Percentiles rank a stretch among this genome's conserved stretches.
These are phyloP conservation scores for Termitomyces eurrhizus DNA, from an alignment of 768 basidiomycete genomes.

Conservation along the genomic window DNA sequence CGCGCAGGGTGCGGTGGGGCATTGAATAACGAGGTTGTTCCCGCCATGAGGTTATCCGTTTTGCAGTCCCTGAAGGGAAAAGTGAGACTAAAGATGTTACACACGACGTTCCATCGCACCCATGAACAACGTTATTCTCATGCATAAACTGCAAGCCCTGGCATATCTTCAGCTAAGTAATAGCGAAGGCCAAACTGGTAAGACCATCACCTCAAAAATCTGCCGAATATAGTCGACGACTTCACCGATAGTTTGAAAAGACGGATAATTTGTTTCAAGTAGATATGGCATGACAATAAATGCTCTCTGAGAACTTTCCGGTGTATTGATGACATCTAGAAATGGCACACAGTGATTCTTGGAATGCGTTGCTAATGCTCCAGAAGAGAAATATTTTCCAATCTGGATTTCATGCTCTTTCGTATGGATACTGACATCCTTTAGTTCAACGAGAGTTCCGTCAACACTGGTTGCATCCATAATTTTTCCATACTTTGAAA, in stretches of 20 bases:
- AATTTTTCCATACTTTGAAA: neutral
- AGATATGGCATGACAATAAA: constrained; percentile 26
- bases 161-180: neutral
- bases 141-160: neutral
- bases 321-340: constrained; percentile 14
- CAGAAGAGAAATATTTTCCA: constrained; percentile 16
- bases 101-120: neutral
- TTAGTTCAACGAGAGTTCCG: constrained; percentile 23
- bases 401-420: constrained; percentile 27
- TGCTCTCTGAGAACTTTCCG: constrained; percentile 9
- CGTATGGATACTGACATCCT: constrained; percentile 8
- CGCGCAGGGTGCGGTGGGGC: neutral
- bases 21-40: neutral
- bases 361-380: constrained; percentile 11
- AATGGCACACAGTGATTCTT: constrained; percentile 31
- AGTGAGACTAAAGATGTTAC: neutral
- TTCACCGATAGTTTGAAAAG: constrained; percentile 1
- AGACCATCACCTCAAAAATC: neutral
- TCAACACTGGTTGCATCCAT: constrained; percentile 29
- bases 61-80: neutral
- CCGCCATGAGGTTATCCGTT: neutral
- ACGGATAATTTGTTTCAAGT: neutral
- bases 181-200: neutral
- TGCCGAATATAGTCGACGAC: neutral
- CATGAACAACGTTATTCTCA: neutral